A percentile compares a stretch with the other conserved stretches of the same genome.
Conservation (phyloP, 805 yeast species). For the Candida anglica region DNA sequence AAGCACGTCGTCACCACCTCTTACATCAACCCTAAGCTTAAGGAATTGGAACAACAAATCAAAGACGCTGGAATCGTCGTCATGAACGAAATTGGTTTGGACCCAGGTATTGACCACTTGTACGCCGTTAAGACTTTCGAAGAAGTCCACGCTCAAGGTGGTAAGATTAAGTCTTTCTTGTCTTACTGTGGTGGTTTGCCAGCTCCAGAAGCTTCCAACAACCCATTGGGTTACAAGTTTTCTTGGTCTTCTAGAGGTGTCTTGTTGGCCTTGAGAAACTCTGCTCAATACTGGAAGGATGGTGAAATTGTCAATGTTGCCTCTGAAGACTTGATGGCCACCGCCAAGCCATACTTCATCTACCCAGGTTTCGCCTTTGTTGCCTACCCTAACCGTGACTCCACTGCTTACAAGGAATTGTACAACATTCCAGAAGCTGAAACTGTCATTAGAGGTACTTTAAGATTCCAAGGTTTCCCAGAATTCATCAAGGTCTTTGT, state of each 20-base stretch:
- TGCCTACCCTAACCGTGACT: conserved; percentile 97
- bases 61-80: conserved; percentile 94
- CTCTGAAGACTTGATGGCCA: conserved; percentile 90
- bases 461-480: conserved; percentile 98
- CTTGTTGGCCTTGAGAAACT: conserved; percentile 88
- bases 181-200: conserved; percentile 99
- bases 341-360: conserved; percentile 92
- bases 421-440: conserved; percentile 97
- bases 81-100: conserved; percentile 98
- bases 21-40: conserved; percentile 91
- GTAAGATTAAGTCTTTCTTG: conserved; percentile 89
- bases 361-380: conserved; percentile 95
- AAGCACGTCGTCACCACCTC: conserved; percentile 90
- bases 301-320: conserved; percentile 76
- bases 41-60: conserved; percentile 80
- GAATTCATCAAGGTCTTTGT: conserved; percentile 94
- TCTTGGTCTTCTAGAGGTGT: conserved; percentile 99
- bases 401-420: conserved; percentile 87
- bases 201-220: conserved; percentile 95
- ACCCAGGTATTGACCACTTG: conserved; percentile 97
- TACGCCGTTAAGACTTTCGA: conserved; percentile 98
- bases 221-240: conserved; percentile 97
- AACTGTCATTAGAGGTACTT: conserved; percentile 93
- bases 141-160: conserved; percentile 88
- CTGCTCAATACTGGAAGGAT: conserved; percentile 84